Evolutionary conservation across 768 basidiomycete genomes (phyloP).

Genomic region (Fomitopsis serialis): DNA sequence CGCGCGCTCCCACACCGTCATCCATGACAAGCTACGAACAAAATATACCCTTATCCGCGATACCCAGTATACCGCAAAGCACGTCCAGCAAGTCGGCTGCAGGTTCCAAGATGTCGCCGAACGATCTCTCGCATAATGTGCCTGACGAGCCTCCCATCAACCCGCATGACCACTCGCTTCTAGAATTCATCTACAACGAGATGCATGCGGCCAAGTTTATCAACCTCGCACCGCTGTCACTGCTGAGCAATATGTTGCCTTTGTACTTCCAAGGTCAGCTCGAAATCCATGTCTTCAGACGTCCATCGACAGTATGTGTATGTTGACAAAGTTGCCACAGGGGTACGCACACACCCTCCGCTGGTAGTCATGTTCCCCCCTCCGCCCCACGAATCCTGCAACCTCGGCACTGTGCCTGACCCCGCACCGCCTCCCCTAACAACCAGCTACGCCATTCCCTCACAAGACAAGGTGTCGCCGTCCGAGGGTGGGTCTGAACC

Average conservation of each 20-base stretch:
- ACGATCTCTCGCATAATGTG: neutral
- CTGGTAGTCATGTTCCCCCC: slow-evolving; percentile 56
- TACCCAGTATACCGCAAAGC: too few relatives aligned
- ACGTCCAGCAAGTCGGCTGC: neutral
- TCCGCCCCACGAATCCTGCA: slow-evolving; percentile 16
- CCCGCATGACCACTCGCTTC: slow-evolving; percentile 61
- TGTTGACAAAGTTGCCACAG: slow-evolving; percentile 25
- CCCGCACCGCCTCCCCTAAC: neutral
- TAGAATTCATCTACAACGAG: slow-evolving; percentile 61
- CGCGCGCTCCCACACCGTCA: neutral
- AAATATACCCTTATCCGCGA: too few relatives aligned
- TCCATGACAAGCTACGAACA: neutral
- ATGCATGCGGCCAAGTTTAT: slow-evolving; percentile 68
- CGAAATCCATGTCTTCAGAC: neutral
- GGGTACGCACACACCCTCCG: slow-evolving; percentile 63
- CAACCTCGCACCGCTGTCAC: slow-evolving; percentile 56
- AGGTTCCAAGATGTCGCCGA: too few relatives aligned
- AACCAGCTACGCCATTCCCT: neutral
- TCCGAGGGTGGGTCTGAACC: too few relatives aligned
- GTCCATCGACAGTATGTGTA: neutral
- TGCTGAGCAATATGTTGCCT: slow-evolving; percentile 52
- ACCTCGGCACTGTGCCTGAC: neutral
- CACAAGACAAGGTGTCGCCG: too few relatives aligned
- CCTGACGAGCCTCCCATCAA: slow-evolving; percentile 33
- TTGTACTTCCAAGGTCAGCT: slow-evolving; percentile 56